Base-by-base conservation (phyloP, 1,284 basidiomycete species). In the Pseudozyma hubeiensis region DNA sequence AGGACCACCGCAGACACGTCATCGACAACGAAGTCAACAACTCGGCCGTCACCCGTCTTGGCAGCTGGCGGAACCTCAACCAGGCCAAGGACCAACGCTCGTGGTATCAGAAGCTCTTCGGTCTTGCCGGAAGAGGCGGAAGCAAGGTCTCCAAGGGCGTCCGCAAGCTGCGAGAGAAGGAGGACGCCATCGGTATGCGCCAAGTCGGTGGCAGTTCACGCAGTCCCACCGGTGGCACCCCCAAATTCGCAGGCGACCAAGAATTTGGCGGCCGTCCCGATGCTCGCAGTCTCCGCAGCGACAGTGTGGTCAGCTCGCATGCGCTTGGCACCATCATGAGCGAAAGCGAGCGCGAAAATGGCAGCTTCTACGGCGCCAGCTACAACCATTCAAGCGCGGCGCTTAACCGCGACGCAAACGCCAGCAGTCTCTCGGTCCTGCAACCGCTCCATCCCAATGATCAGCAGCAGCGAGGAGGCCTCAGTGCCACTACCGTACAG, bases 21-120 rank as follows among this genome's bases (percentile, higher is more conserved):
- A 88, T 96, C 47, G 95, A 98, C 83, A 92, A 97, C 75, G 90
- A 94, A 81, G 93, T 96, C 77, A 96, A 96, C 86, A 94, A 90
- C 55, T 93, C 92, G 0, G 91, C 93, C 9, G 90, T 91, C 14
- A 95, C 93, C 0, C 91, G 92, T 72, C 89, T 98, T 10, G 91
- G 90, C 8, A 89, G 91, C 67, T 96, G 93, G 92, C 88, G 88
- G 62, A 98, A 98, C 83, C 90, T 94, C 48, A 97, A 98, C 83
- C 91, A 92, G 78, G 92, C 92, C 0, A 87, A 85, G 7, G 93
- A 96, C 83, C 87, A 91, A 0, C 89, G 94, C 14, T 86, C 88
- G 0, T 92, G 90, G 88, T 87, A 91, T 64, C 89, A 94, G 85
- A 90, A 88, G 72, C 69, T 93, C 16, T 85, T 94, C 1, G 92